Evolutionary conservation across 2,329 filamentous ascomycete species (phyloP).

Genomic region (Sporothrix pseudoabietina): DNA sequence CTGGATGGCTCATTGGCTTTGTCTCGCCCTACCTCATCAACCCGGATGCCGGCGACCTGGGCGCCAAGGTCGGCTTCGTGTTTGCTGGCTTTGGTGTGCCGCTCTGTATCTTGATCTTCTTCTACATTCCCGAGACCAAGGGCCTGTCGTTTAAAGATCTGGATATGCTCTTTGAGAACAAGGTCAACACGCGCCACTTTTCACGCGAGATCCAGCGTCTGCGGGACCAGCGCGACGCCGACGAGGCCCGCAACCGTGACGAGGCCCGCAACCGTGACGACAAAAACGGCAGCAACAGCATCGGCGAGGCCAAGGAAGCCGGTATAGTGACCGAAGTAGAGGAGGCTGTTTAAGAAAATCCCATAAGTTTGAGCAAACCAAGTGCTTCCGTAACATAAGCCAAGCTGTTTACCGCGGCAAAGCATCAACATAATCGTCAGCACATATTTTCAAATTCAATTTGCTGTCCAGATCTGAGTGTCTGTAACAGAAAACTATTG

Average conservation of each 20-base stretch:
- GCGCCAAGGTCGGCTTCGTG: conserved; percentile 25
- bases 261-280: background rate
- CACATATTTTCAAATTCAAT: too few species aligned
- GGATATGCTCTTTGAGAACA: conserved; percentile 17
- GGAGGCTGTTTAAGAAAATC: background rate
- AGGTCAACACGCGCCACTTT: conserved; percentile 20
- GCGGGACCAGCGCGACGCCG: conserved; percentile 5
- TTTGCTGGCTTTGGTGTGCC: conserved; percentile 19
- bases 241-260: background rate
- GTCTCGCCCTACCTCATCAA: conserved; percentile 20
- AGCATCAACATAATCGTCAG: too few species aligned
- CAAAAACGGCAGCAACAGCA: background rate
- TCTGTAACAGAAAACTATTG: too few species aligned
- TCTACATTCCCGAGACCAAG: conserved; percentile 19
- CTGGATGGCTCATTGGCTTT: conserved; percentile 24
- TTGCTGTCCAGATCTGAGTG: too few species aligned
- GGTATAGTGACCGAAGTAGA: conserved; percentile 2
- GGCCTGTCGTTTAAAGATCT: conserved; percentile 16
- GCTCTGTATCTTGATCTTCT: background rate
- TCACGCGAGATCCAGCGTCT: conserved; percentile 11
- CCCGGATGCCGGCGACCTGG: conserved; percentile 19
- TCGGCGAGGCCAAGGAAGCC: conserved; percentile 12
- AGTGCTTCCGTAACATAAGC: too few species aligned
- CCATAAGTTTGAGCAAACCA: too few species aligned
- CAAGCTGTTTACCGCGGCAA: too few species aligned